phyloP scores from a whole-genome alignment of 2,329 filamentous ascomycete species.

The Diaporthe capsici region DNA sequence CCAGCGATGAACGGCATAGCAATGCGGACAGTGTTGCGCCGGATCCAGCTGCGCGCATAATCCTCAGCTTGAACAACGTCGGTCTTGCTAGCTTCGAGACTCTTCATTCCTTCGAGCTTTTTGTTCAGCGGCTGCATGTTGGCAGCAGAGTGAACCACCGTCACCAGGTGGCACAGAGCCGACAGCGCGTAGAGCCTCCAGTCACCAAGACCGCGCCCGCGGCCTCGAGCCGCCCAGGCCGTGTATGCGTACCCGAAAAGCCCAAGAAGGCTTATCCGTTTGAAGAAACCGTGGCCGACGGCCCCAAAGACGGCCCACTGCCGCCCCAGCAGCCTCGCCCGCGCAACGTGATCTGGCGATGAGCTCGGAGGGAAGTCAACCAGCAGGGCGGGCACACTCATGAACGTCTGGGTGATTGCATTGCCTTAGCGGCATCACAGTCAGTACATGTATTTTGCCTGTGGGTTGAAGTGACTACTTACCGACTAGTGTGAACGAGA shows the following conservation, averaged over 20 bases:
- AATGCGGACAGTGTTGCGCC: background rate
- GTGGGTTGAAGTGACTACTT: background rate
- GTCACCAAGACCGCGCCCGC: background rate
- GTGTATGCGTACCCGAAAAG: background rate
- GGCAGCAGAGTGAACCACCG: background rate
- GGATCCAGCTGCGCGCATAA: constrained; percentile 1
- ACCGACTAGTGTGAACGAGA: constrained; percentile 18
- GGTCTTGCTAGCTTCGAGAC: background rate
- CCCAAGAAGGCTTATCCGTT: background rate
- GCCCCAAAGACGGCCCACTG: constrained; percentile 15
- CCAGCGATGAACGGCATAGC: constrained; percentile 2
- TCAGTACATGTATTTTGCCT: background rate
- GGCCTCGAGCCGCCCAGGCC: background rate
- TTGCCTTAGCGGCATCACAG: background rate
- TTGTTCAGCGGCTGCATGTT: background rate
- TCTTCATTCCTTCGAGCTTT: background rate
- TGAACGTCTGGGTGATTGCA: background rate
- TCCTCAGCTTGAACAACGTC: background rate
- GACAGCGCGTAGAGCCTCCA: constrained; percentile 15
- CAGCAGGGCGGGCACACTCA: background rate
- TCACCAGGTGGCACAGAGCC: constrained; percentile 10
- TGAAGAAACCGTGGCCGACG: constrained; percentile 13
- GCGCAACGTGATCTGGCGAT: background rate
- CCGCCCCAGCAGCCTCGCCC: constrained; percentile 5
- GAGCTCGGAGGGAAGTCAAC: background rate